These are phyloP conservation scores for Mycena chlorophos DNA, from an alignment of 768 basidiomycete species.

Conservation along the genomic window DNA sequence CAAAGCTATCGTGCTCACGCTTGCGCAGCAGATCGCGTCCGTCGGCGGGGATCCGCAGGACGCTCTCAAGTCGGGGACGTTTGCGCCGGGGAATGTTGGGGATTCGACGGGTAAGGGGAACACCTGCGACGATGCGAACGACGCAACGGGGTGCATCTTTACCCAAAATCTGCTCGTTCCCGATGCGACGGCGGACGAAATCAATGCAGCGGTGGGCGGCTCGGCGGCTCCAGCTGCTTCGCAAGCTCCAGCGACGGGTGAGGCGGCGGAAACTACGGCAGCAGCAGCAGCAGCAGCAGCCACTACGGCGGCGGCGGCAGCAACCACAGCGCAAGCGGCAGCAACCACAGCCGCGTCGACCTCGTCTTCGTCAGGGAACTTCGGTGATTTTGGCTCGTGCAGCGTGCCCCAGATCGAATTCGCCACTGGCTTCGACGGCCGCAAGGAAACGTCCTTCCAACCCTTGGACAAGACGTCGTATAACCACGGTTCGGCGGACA, in stretches of 20 bases:
- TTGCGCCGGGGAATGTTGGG: constrained; percentile 53
- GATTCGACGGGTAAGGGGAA: constrained; percentile 50
- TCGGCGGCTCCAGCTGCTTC: constrained; percentile 9
- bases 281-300: constrained; percentile 22
- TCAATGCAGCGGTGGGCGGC: constrained; percentile 51
- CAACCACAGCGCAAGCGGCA: constrained; percentile 29
- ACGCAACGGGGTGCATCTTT: constrained; percentile 62
- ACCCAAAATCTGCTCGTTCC: constrained; percentile 54
- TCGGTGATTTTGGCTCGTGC: no score
- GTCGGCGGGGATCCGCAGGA: constrained; percentile 60
- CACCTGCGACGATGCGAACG: constrained; percentile 54
- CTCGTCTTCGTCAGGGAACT: no score
- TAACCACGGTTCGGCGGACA: constrained; percentile 5
- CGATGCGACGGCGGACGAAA: constrained; percentile 35
- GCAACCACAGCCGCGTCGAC: no score
- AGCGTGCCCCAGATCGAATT: constrained; percentile 56
- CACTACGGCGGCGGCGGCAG: constrained; percentile 24
- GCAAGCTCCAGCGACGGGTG: constrained; percentile 2
- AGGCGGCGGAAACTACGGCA: constrained; percentile 9
- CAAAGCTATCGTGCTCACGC: constrained; percentile 62
- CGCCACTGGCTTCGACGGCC: constrained; percentile 52
- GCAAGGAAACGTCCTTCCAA: constrained; percentile 54
- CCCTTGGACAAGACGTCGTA: background rate
- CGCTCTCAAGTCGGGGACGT: constrained; percentile 61
- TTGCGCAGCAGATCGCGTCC: constrained; percentile 61